Conservation (phyloP, 768 basidiomycete species). For the Neoboletus brunneissimus region DNA sequence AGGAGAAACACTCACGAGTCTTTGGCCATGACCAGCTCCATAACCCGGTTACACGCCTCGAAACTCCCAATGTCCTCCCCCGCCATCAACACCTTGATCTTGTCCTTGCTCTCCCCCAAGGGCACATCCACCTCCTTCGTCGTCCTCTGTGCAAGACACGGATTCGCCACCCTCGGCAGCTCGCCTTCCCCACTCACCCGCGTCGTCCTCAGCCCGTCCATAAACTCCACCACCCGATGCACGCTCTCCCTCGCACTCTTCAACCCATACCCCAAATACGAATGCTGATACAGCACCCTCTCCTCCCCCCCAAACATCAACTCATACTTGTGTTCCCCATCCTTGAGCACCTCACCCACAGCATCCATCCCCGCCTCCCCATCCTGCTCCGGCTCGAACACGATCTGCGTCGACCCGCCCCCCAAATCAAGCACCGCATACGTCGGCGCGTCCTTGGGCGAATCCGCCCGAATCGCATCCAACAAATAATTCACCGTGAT, state of each 20-base stretch:
- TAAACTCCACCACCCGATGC: constrained; percentile 89
- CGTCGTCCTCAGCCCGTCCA: constrained; percentile 46
- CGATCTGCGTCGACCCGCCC: constrained; percentile 96
- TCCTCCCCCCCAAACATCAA: constrained; percentile 68
- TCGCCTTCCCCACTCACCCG: constrained; percentile 2
- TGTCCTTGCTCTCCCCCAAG: constrained; percentile 35
- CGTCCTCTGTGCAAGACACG: constrained; percentile 75
- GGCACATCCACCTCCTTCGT: constrained; percentile 61
- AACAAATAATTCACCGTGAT: constrained; percentile 95
- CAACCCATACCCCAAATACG: constrained; percentile 94
- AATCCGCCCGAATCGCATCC: constrained; percentile 60
- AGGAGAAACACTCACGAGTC: constrained; percentile 61
- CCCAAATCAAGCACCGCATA: constrained; percentile 96
- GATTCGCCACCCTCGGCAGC: constrained; percentile 46
- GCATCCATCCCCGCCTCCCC: constrained; percentile 23
- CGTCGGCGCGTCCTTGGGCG: constrained; percentile 46
- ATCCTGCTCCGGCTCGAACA: constrained; percentile 81
- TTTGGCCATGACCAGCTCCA: constrained; percentile 92
- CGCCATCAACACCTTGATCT: constrained; percentile 75
- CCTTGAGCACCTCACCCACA: constrained; percentile 46
- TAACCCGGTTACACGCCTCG: constrained; percentile 78
- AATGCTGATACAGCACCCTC: constrained; percentile 91
- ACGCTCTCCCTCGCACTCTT: constrained; percentile 85
- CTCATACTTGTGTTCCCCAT: constrained; percentile 91
- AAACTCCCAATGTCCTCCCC: constrained; percentile 82